These are phyloP conservation scores for Bertia moriformis DNA, from an alignment of 2,329 filamentous ascomycete genomes.

Conservation along the genomic window DNA sequence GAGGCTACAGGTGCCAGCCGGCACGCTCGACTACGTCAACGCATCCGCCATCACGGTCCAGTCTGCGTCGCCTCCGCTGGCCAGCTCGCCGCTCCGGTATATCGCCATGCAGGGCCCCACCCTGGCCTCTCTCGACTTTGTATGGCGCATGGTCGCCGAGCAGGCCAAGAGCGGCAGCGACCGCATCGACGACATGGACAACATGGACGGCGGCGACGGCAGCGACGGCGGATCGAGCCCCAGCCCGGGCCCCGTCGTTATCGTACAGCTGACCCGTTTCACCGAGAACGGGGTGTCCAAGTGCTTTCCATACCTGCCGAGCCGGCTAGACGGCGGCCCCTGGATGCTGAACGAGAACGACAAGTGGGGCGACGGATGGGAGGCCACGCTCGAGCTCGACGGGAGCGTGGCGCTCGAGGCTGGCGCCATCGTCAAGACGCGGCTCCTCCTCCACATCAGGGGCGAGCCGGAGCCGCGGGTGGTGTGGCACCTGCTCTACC, in stretches of 20 bases:
- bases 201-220: too few relatives aligned
- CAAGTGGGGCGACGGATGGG: slow-evolving; percentile 51
- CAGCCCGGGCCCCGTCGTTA: slow-evolving; percentile 51
- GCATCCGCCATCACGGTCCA: slow-evolving; percentile 54
- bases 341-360: slow-evolving; percentile 46
- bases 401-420: slow-evolving; percentile 37
- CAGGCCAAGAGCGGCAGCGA: slow-evolving; percentile 33
- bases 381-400: slow-evolving; percentile 56
- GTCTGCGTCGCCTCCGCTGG: slow-evolving; percentile 6
- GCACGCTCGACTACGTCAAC: slow-evolving; percentile 67
- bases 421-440: slow-evolving; percentile 52
- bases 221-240: too few relatives aligned
- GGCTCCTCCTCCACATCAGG: slow-evolving; percentile 48
- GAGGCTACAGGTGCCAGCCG: slow-evolving; percentile 62
- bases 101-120: slow-evolving; percentile 94
- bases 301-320: slow-evolving; percentile 78
- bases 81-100: slow-evolving; percentile 47
- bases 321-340: slow-evolving; percentile 29
- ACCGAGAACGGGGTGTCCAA: slow-evolving; percentile 66
- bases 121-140: slow-evolving; percentile 57
- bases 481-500: slow-evolving; percentile 76
- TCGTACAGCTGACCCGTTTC: slow-evolving; percentile 89
- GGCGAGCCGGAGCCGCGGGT: slow-evolving; percentile 37
- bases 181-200: too few relatives aligned
- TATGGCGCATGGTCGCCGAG: slow-evolving; percentile 92